A percentile compares a stretch with the other conserved stretches of the same genome.
Evolutionary conservation across 2,329 filamentous ascomycete genomes (phyloP).

Genomic region (Fusarium xylarioides): DNA sequence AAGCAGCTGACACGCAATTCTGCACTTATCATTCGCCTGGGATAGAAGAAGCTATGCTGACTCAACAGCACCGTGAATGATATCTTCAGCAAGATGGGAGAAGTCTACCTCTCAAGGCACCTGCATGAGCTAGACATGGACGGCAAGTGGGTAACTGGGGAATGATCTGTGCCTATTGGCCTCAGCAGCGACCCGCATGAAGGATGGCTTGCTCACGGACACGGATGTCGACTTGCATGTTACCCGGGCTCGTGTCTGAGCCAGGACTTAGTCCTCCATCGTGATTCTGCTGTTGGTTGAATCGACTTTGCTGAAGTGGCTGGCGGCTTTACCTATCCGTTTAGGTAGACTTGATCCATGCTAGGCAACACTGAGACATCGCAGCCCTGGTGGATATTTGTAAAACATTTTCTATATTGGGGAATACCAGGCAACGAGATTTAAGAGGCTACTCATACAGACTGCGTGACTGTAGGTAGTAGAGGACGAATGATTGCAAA

Average conservation of each 20-base stretch:
- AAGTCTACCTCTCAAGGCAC: too few species aligned
- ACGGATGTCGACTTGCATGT: background rate
- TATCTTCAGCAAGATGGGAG: background rate
- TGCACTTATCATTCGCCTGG: background rate
- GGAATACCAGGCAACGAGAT: rapidly evolving
- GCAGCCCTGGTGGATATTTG: too few species aligned
- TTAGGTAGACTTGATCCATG: background rate
- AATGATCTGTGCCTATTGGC: background rate
- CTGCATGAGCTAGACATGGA: background rate
- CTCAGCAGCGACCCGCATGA: background rate
- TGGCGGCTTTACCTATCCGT: too few species aligned
- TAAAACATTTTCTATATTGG: rapidly evolving
- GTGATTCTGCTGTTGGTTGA: background rate
- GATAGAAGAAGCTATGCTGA: background rate
- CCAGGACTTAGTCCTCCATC: background rate
- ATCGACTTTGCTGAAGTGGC: rapidly evolving
- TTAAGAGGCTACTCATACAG: rapidly evolving
- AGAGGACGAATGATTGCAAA: background rate
- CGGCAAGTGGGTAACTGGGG: background rate
- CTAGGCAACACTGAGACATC: rapidly evolving
- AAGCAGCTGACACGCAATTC: rapidly evolving
- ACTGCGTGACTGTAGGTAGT: rapidly evolving
- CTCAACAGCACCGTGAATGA: background rate
- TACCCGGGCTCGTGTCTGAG: background rate
- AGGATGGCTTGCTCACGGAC: background rate